Evolutionary conservation across 371 early-diverging fungal genomes (phyloP).

Genomic region (Mucor circinelloides): DNA sequence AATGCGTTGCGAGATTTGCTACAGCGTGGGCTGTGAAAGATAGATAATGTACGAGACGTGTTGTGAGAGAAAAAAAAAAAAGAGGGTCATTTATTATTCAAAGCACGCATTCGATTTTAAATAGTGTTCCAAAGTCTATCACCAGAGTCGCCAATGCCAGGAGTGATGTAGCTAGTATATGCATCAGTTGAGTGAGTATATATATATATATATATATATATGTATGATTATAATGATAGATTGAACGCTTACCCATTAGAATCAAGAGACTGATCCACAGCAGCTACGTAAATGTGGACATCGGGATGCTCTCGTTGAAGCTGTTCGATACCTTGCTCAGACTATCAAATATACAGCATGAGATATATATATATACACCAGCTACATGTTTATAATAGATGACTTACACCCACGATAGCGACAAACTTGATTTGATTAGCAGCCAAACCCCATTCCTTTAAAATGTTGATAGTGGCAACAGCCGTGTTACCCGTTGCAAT

Average conservation of each 20-base stretch:
- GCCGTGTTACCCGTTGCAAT: constrained; percentile 88
- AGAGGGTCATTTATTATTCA: constrained; percentile 2
- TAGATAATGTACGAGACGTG: constrained; percentile 21
- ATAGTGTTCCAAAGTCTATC: constrained; percentile 70
- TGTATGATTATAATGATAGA: not conserved
- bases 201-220: not conserved
- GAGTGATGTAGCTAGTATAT: constrained; percentile 59
- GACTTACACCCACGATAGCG: constrained; percentile 59
- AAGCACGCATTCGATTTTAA: constrained; percentile 11
- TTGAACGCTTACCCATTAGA: constrained; percentile 49
- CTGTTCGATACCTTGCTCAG: constrained; percentile 60
- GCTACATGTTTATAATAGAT: not conserved
- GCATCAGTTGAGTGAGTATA: no score
- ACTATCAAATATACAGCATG: constrained; percentile 30
- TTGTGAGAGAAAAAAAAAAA: not conserved
- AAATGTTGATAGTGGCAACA: constrained; percentile 76
- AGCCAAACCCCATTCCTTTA: constrained; percentile 80
- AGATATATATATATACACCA: not conserved
- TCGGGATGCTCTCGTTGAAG: constrained; percentile 75
- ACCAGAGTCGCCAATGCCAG: constrained; percentile 82
- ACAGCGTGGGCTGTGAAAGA: constrained; percentile 47
- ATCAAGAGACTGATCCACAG: constrained; percentile 71
- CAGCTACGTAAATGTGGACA: constrained; percentile 69
- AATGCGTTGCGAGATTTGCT: constrained; percentile 39
- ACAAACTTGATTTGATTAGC: constrained; percentile 72